Base-by-base conservation (phyloP, 2,329 filamentous ascomycete species). In the Penicillium glabrum region DNA sequence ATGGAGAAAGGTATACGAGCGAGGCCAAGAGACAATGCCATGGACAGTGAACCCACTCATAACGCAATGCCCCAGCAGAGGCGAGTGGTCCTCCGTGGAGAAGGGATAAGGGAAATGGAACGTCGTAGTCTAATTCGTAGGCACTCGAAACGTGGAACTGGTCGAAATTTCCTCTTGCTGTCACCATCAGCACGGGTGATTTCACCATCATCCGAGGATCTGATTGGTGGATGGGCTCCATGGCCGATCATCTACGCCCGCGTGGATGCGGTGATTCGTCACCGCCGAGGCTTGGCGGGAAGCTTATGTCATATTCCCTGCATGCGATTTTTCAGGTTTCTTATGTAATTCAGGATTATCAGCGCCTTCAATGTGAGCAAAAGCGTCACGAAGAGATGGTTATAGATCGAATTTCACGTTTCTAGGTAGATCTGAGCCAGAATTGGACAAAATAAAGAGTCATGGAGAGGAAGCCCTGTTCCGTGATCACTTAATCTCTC, bases 141-240 rank as follows among this genome's bases (percentile, higher is more conserved):
- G n/a, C 41, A 27, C 19, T 21, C 8, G 23, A 53, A 57, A 50
- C 33, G 46, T 50, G 47, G 48, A 54, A 51, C 41, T 31, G 50
- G 23, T 24, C n/a, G 14, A 31, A 53, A 46, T 35, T 45, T 41
- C 14, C 13, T 44, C 23, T 49, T 50, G 48, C 46, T 70, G 67
- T 67, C 70, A 72, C 64, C 70, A 73, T 73, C 69, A 52, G 51
- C 46, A 57, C 52, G 44, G 51, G 46, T 56, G 67, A 73, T 73
- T 70, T 70, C 70, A 70, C 69, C 69, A 72, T 69, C 67, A 58
- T 31, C 21, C 43, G 35, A 2, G 0, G 0, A 27, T 35, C 37
- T 66, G 53, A 73, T 73, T 72, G 70, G 70, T 19, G 21, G 5
- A 10, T 23, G 24, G n/a, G 48, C 13, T 33, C 51, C 57, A 45